These are phyloP conservation scores for Epichloe festucae DNA, from an alignment of 2,329 filamentous ascomycete genomes.

Conservation along the genomic window DNA sequence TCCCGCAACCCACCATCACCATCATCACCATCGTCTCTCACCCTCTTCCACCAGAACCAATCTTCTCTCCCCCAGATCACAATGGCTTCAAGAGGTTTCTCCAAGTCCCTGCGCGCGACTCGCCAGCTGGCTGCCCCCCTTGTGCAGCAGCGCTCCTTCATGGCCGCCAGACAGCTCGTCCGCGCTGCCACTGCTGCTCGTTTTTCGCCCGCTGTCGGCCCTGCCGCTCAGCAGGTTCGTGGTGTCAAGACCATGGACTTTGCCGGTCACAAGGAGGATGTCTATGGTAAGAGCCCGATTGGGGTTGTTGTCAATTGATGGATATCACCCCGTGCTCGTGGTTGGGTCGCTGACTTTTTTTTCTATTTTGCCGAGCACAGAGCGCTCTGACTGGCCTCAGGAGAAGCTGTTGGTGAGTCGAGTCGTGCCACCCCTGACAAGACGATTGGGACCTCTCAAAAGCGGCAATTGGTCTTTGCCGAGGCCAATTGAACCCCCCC, in stretches of 20 bases:
- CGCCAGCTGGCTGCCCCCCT: constrained; percentile 50
- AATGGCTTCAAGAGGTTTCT: constrained; percentile 70
- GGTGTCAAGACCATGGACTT: constrained; percentile 99
- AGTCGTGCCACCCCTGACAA: background rate
- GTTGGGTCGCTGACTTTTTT: constrained; percentile 8
- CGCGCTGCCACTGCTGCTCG: constrained; percentile 35
- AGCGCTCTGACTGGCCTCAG: constrained; percentile 95
- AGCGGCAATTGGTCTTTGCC: background rate
- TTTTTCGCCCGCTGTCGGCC: constrained; percentile 28
- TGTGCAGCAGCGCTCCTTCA: constrained; percentile 49
- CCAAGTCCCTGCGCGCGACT: constrained; percentile 48
- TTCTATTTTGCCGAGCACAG: constrained; percentile 30
- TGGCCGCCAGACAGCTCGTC: constrained; percentile 44
- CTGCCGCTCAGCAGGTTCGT: constrained; percentile 58
- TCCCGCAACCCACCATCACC: constrained; percentile 1
- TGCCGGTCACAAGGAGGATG: constrained; percentile 84
- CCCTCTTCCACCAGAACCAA: constrained; percentile 11
- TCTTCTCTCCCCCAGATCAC: constrained; percentile 21
- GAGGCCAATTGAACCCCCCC: background rate
- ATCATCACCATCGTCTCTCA: constrained; percentile 11
- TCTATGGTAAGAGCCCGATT: constrained; percentile 55
- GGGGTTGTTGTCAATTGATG: background rate
- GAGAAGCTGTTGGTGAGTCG: constrained; percentile 88
- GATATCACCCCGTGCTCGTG: too few species aligned
- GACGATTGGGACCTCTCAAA: background rate